These are phyloP conservation scores for Suhomyces maxii DNA, from an alignment of 1,139 yeast genomes.

Conservation along the genomic window DNA sequence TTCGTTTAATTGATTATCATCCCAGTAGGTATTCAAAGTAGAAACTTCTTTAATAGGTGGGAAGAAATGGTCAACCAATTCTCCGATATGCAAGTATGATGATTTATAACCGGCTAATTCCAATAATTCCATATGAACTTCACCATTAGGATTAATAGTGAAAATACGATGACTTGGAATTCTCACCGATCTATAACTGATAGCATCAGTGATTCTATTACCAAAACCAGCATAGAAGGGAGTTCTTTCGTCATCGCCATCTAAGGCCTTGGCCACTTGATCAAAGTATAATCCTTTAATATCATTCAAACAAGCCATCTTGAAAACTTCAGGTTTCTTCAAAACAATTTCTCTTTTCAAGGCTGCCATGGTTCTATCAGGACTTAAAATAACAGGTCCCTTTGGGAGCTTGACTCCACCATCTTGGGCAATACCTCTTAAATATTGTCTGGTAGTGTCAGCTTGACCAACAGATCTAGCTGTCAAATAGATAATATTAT, in stretches of 20 bases:
- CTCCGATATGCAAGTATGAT: conserved; percentile 86
- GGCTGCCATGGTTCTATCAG: conserved; percentile 97
- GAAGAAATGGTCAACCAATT: conserved; percentile 94
- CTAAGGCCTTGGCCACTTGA: conserved; percentile 12
- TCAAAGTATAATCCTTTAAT: conserved; percentile 64
- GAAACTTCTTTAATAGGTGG: conserved; percentile 68
- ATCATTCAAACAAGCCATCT: conserved; percentile 94
- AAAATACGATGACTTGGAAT: conserved; percentile 94
- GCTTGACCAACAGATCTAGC: conserved; percentile 97
- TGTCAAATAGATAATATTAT: conserved; percentile 88
- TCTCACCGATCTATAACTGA: conserved; percentile 90
- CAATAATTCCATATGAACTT: conserved; percentile 93
- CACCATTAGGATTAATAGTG: conserved; percentile 95
- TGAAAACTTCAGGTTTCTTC: conserved; percentile 95
- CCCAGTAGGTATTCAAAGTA: conserved; percentile 40
- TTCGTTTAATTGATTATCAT: conserved; percentile 37
- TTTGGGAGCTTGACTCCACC: conserved; percentile 70
- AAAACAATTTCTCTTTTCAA: conserved; percentile 85
- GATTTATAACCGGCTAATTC: conserved; percentile 93
- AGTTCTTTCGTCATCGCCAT: conserved; percentile 45
- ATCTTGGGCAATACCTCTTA: conserved; percentile 73
- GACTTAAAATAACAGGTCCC: conserved; percentile 95
- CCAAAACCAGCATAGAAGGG: conserved; percentile 99
- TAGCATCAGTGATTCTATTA: conserved; percentile 93
- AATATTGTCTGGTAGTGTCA: conserved; percentile 84